Base-by-base conservation (phyloP, 2,329 filamentous ascomycete species). In the Talaromyces sp. region DNA sequence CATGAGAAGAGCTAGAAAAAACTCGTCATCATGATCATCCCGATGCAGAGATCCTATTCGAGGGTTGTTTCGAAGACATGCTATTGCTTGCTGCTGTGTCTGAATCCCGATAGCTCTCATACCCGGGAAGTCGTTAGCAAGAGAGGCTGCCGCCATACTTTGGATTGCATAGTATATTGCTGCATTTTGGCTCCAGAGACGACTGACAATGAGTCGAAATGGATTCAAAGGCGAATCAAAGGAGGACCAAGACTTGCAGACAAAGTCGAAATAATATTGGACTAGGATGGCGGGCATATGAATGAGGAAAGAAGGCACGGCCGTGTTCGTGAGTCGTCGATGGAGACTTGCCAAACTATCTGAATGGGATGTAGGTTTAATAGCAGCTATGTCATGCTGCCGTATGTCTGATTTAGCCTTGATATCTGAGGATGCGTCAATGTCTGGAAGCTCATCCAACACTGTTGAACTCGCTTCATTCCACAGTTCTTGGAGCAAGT, bases 111-210 rank as follows among this genome's bases (percentile, higher is more conserved):
- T 62, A 1, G 55, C 47, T 32, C 57, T 56, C 59, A 62, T 63
- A 14, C 50, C 56, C 4, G 61, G 61, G 24, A 63, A 58, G 33
- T 63, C 61, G 32, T 63, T 63, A 7, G 61, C 59, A 16, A 63
- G 52, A 5, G 61, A 63, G 10, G 61, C 61, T 5, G 61, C 61
- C 4, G 61, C 60, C 61, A 63, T 63, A n/a, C 61, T 63, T 43
- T 63, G 61, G 8, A 63, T 62, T n/a, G 61, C 56, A 49, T 62
- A 63, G 42, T 63, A 63, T 14, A 63, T 60, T 2, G 61, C 55
- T 2, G 61, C 61, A 49, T 61, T 63, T 8, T 51, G 51, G 47
- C 61, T 63, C 61, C 61, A 63, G 9, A 63, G 53, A 16, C 57
- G 57, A 29, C 61, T 61, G 36, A 63, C 35, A 30, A 63, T 62